phyloP scores from a whole-genome alignment of 1,139 yeast species.

The Scheffersomyces quercinus region DNA sequence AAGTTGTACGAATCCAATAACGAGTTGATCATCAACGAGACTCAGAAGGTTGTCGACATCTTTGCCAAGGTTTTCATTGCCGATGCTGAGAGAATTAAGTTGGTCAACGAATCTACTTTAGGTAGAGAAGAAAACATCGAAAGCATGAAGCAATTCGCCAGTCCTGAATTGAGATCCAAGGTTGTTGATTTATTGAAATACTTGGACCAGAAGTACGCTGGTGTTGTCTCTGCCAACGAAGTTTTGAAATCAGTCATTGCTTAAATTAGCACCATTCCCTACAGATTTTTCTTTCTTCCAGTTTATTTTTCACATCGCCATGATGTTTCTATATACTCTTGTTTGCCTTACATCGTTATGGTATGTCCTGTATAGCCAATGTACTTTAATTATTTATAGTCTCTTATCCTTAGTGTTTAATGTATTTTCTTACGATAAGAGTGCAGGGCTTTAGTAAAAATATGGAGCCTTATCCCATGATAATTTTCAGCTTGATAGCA shows the following conservation, averaged over 20 bases:
- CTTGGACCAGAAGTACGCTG: constrained; percentile 51
- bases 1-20: constrained; percentile 68
- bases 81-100: constrained; percentile 69
- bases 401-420: too few species aligned
- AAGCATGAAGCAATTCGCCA: constrained; percentile 74
- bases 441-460: too few species aligned
- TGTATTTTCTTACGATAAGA: too few species aligned
- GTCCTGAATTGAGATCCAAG: constrained; percentile 60
- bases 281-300: background rate
- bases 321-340: background rate
- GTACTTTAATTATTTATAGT: too few species aligned
- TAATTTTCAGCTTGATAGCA: too few species aligned
- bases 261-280: constrained; percentile 12
- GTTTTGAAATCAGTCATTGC: constrained; percentile 56
- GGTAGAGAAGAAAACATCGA: constrained; percentile 84
- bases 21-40: constrained; percentile 54
- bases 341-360: background rate
- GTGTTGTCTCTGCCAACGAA: constrained; percentile 18
- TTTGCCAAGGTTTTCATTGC: constrained; percentile 72
- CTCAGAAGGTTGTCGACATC: constrained; percentile 65
- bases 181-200: constrained; percentile 72
- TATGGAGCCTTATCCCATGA: too few species aligned
- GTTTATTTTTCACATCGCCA: background rate
- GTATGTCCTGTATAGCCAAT: background rate
- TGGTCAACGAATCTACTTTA: constrained; percentile 70